These are phyloP conservation scores for Alternaria panax DNA, from an alignment of 2,329 filamentous ascomycete genomes.

Conservation along the genomic window DNA sequence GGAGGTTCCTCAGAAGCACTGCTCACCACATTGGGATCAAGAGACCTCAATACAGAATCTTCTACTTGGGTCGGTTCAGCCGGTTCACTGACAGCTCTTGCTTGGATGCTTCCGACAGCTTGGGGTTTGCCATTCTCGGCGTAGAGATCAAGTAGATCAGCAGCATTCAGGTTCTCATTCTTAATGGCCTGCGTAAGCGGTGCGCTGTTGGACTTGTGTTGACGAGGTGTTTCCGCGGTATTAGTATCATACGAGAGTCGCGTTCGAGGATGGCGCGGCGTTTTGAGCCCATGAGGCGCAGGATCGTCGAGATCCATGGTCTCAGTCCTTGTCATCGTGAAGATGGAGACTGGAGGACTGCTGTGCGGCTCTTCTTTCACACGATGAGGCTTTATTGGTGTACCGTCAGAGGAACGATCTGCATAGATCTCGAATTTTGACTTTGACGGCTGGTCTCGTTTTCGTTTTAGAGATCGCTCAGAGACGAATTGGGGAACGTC, in stretches of 20 bases:
- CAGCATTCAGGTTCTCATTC: conserved; percentile 10
- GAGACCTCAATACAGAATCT: conserved; percentile 24
- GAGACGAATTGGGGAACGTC: conserved; percentile 55
- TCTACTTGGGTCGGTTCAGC: conserved; percentile 9
- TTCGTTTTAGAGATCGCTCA: conserved; percentile 54
- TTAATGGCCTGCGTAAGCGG: conserved; percentile 33
- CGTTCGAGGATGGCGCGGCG: conserved; percentile 35
- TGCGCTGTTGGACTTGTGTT: conserved; percentile 41
- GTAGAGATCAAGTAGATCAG: background rate
- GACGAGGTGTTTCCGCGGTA: conserved; percentile 22
- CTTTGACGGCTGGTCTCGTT: conserved; percentile 33
- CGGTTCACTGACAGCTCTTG: conserved; percentile 33
- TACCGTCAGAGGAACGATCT: conserved; percentile 38
- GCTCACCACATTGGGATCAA: conserved; percentile 38
- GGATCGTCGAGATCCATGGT: conserved; percentile 57
- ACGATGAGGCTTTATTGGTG: conserved; percentile 40
- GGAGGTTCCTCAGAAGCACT: conserved; percentile 20
- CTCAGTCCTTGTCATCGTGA: conserved; percentile 43
- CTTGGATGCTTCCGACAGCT: conserved; percentile 14
- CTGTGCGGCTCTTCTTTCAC: conserved; percentile 52
- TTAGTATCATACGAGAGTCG: conserved; percentile 16
- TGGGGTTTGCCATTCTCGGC: background rate
- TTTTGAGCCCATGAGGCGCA: conserved; percentile 36
- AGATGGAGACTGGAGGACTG: conserved; percentile 33
- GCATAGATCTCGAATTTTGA: conserved; percentile 27